Conservation (phyloP, 768 basidiomycete genomes). For the Tylopilus rubrobrunneus region DNA sequence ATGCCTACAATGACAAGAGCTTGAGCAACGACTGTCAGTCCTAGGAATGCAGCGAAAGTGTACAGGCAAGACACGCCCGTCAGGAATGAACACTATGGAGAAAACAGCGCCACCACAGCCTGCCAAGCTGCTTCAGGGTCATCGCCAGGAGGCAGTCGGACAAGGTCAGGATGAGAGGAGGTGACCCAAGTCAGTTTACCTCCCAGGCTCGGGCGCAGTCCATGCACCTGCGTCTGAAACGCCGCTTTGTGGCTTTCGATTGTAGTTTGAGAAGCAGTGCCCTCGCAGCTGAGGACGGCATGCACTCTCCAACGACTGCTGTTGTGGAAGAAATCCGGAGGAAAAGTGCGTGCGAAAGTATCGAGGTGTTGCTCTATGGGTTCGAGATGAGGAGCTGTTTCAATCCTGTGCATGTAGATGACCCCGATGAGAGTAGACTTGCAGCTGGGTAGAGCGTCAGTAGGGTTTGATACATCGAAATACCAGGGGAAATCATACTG, state of each 20-base stretch:
- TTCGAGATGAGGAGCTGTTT: background rate
- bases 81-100: too few species aligned
- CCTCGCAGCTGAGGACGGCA: constrained; percentile 9
- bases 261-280: accelerated
- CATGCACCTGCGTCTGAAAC: background rate
- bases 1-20: too few species aligned
- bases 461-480: background rate
- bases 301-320: background rate
- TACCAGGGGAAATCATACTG: background rate
- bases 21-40: too few species aligned
- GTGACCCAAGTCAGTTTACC: background rate
- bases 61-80: too few species aligned
- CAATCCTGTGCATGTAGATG: constrained; percentile 18
- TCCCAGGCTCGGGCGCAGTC: background rate
- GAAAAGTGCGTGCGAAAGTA: constrained; percentile 5
- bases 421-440: constrained; percentile 5
- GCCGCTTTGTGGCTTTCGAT: accelerated
- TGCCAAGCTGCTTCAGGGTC: background rate
- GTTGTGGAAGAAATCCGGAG: background rate
- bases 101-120: background rate
- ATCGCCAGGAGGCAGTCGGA: background rate
- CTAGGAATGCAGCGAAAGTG: too few species aligned
- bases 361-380: constrained; percentile 4
- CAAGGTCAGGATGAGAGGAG: background rate
- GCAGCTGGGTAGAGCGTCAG: background rate